Base-by-base conservation (phyloP, 2,329 filamentous ascomycete species). In the Elsinoe arachidis region DNA sequence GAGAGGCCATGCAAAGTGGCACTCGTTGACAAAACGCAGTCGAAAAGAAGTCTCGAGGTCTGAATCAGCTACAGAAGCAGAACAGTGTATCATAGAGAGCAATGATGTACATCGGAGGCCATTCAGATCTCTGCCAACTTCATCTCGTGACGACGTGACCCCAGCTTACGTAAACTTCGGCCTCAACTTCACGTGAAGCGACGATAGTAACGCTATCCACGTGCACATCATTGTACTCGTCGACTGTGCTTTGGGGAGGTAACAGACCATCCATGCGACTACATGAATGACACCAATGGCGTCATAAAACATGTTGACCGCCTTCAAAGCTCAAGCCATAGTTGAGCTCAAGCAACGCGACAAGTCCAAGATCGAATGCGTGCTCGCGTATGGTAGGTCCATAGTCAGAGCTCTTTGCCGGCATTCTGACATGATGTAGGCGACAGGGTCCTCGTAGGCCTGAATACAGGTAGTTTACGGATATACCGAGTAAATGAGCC, bases 341-440 rank as follows among this genome's bases (percentile, higher is more conserved):
- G 88, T 97, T 79, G 93, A 99, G 87, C 87, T 99, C 68, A 91
- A 88, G 76, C 85, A 85, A 73, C 86, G 89, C 73, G 92, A 97
- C 82, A 96, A 95, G 78, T 95, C 89, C 63, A 93, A 87, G 78
- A 96, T 99, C 74, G 93, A 99, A 75, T 93, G 89, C 52, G 89
- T 99, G 64, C 80, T 97, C 49, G 89, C 92, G 61, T 89, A 96
- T 74, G 90, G 87, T 89, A 79, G 11, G 14, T 6, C 23, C 10
- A 3, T 11, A 5, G 15, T 21, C 11, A 21, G n/a, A 11, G 10
- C 26, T 12, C n/a, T 15, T 34, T 15, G 5, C 17, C 4, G 26
- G 9, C 19, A 41, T 26, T 37, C 33, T 58, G 55, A 46, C 49
- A 11, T 21, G 14, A 10, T 7, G 11, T 61, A 90, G 87, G 91